Percentiles rank a stretch among this genome's conserved stretches.
Conservation (phyloP, 192 early-diverging fungal genomes). For the Rhizophagus sp. region DNA sequence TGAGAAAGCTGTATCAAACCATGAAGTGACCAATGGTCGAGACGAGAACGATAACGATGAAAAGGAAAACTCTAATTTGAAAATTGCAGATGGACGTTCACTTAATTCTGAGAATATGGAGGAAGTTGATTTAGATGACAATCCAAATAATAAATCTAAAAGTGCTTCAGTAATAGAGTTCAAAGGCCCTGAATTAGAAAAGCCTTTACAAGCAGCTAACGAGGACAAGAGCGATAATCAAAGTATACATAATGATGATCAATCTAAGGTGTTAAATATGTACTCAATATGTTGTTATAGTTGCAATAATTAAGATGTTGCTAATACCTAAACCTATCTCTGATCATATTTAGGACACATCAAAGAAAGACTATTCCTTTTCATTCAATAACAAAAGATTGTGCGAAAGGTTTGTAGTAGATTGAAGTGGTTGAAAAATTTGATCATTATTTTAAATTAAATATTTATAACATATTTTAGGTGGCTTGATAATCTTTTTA, state of each 20-base stretch:
- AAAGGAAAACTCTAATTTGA: slow-evolving; percentile 40
- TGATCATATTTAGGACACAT: slow-evolving; percentile 9
- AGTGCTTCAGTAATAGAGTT: slow-evolving; percentile 31
- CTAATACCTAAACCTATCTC: not conserved
- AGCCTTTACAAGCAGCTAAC: slow-evolving; percentile 44
- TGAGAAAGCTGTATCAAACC: not conserved
- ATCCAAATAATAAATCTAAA: slow-evolving; percentile 25
- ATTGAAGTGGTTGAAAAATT: not conserved
- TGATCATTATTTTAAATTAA: not conserved
- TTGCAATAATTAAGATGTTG: not conserved
- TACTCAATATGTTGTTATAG: not conserved
- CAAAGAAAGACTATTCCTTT: slow-evolving; percentile 54
- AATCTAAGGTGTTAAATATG: slow-evolving; percentile 26
- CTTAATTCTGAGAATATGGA: slow-evolving; percentile 38
- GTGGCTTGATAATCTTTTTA: slow-evolving; percentile 99
- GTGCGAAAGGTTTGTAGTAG: slow-evolving; percentile 64
- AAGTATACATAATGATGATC: slow-evolving; percentile 37
- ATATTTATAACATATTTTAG: slow-evolving; percentile 42
- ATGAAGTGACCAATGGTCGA: slow-evolving; percentile 47
- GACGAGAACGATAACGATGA: slow-evolving; percentile 32
- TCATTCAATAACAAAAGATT: slow-evolving; percentile 93
- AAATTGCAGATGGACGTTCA: slow-evolving; percentile 34
- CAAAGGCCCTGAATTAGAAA: slow-evolving; percentile 38
- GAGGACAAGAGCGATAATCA: slow-evolving; percentile 24
- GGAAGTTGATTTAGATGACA: slow-evolving; percentile 43